These are phyloP conservation scores for Aureobasidium namibiae DNA, from an alignment of 2,329 filamentous ascomycete species.

Conservation along the genomic window DNA sequence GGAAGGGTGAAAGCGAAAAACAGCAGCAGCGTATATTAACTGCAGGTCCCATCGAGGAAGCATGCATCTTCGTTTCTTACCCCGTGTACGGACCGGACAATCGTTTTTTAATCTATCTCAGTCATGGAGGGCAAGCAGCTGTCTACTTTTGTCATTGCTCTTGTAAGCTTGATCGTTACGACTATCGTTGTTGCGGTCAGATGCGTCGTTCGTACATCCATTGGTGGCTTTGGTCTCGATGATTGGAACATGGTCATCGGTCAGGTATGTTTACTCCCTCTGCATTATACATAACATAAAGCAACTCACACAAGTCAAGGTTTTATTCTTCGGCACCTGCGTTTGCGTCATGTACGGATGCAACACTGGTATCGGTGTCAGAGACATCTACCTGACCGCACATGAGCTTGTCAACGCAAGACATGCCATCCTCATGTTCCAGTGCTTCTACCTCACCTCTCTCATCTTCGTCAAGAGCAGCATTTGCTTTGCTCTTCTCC, in stretches of 20 bases:
- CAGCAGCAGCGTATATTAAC: not conserved
- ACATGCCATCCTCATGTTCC: slow-evolving; percentile 40
- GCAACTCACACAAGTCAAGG: not conserved
- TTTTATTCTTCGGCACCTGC: slow-evolving; percentile 12
- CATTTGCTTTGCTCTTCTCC: slow-evolving; percentile 42
- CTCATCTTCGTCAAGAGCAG: slow-evolving; percentile 40
- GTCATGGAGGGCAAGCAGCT: slow-evolving; percentile 10
- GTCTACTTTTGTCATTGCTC: slow-evolving; percentile 1
- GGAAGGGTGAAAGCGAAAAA: not conserved
- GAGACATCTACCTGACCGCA: slow-evolving; percentile 9
- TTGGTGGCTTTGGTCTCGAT: slow-evolving; percentile 15
- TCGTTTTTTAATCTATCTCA: not conserved
- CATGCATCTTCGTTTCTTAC: not conserved
- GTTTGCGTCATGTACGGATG: slow-evolving; percentile 4
- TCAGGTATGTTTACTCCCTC: not conserved
- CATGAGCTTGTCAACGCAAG: slow-evolving; percentile 1
- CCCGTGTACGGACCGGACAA: not conserved
- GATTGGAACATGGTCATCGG: slow-evolving; percentile 14
- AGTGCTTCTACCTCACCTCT: slow-evolving; percentile 40
- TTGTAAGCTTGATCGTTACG: slow-evolving; percentile 9
- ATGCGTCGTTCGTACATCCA: slow-evolving; percentile 9
- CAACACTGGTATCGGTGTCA: slow-evolving; percentile 12
- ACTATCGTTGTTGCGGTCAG: slow-evolving; percentile 12
- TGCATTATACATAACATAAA: not conserved
- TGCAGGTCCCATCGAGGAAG: not conserved